Conservation (phyloP, 805 yeast species). For the Starmerella apicola region DNA sequence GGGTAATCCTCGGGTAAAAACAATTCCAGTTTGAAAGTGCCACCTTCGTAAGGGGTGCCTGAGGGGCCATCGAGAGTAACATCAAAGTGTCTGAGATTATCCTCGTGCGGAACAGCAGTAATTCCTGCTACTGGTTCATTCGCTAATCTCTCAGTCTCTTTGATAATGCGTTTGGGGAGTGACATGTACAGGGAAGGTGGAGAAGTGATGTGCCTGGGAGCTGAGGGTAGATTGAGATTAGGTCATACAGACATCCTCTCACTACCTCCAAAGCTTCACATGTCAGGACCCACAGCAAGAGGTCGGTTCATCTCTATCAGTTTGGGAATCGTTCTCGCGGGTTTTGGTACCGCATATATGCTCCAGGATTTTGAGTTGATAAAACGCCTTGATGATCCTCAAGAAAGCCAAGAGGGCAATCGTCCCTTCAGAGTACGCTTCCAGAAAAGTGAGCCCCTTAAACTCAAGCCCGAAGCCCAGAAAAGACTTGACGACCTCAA, state of each 20-base stretch:
- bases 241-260: too few relatives aligned
- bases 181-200: conserved; percentile 14
- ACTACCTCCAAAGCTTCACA: too few relatives aligned
- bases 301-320: conserved; percentile 25
- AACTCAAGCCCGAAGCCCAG: conserved; percentile 24
- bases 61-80: conserved; percentile 87
- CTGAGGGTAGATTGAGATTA: too few relatives aligned
- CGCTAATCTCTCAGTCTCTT: conserved; percentile 86
- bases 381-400: conserved; percentile 25
- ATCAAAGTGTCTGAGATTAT: conserved; percentile 81
- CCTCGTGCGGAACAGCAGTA: conserved; percentile 85
- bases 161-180: conserved; percentile 84
- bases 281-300: conserved; percentile 20
- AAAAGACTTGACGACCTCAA: conserved; percentile 9
- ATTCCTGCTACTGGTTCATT: conserved; percentile 97
- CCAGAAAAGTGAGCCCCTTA: conserved; percentile 22
- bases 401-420: conserved; percentile 11
- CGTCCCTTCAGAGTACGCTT: conserved; percentile 24
- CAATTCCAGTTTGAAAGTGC: conserved; percentile 66
- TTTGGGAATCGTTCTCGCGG: conserved; percentile 22
- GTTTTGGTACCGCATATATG: conserved; percentile 20
- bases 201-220: too few relatives aligned
- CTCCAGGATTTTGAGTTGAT: conserved; percentile 25
- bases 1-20: conserved; percentile 95
- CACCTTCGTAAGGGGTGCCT: conserved; percentile 79